Conservation (phyloP, 345 rosid species). For the Eucalyptus pauciflora region DNA sequence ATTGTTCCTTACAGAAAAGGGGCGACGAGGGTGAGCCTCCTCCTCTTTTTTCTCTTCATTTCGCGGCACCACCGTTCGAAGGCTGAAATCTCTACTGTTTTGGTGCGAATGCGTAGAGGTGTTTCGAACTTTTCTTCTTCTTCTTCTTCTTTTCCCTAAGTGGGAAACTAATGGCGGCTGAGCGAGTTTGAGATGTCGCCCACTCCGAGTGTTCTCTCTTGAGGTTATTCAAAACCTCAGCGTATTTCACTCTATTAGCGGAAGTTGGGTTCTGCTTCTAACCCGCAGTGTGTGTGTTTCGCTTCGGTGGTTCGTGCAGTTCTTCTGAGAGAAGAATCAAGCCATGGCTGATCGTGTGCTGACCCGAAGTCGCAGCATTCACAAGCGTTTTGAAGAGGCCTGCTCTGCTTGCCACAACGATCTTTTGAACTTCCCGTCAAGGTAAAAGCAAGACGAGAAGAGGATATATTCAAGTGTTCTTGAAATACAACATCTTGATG, state of each 20-base stretch:
- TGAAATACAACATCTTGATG: not conserved
- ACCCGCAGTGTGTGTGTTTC: not conserved
- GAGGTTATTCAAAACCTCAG: no score
- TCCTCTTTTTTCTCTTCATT: no score
- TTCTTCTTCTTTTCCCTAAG: no score
- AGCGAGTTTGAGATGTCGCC: no score
- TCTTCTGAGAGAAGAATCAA: not conserved
- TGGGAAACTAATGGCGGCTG: no score
- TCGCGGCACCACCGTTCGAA: accelerated
- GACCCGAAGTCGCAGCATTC: conserved; percentile 47
- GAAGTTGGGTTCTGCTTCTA: not conserved
- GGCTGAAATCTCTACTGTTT: no score
- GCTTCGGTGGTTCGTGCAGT: not conserved
- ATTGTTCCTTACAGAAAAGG: no score
- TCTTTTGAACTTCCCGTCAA: conserved; percentile 47
- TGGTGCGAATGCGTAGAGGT: no score
- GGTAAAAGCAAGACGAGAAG: conserved; percentile 11
- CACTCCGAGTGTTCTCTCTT: no score
- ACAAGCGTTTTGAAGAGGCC: conserved; percentile 58
- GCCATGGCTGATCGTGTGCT: conserved; percentile 37
- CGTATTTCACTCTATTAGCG: no score
- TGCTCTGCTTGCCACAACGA: conserved; percentile 41
- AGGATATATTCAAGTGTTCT: not conserved
- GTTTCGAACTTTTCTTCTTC: no score
- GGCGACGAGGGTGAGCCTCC: no score